Conservation (phyloP, 805 yeast species). For the Jamesozyma hellenica region DNA sequence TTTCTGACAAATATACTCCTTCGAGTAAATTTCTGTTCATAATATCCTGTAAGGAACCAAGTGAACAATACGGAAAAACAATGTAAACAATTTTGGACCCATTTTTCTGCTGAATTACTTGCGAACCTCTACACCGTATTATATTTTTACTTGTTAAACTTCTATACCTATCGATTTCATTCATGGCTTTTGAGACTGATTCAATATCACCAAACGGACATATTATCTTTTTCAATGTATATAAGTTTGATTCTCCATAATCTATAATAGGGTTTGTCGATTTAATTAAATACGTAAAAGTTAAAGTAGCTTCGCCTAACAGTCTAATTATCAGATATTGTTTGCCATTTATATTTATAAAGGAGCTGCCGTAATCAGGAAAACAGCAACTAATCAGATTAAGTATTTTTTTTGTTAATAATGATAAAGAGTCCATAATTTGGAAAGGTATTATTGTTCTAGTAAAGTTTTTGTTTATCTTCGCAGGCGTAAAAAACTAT, state of each 20-base stretch:
- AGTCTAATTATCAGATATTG: slow-evolving; percentile 54
- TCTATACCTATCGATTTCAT: slow-evolving; percentile 67
- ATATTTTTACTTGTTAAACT: slow-evolving; percentile 61
- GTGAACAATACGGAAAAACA: slow-evolving; percentile 64
- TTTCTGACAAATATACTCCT: slow-evolving; percentile 44
- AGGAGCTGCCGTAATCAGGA: slow-evolving; percentile 26
- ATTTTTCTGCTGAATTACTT: slow-evolving; percentile 60
- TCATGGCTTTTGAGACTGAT: slow-evolving; percentile 61
- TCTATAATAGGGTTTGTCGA: slow-evolving; percentile 25
- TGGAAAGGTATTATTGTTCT: too few relatives aligned
- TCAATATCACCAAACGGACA: slow-evolving; percentile 75
- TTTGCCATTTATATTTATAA: slow-evolving; percentile 44
- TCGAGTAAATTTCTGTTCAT: slow-evolving; percentile 55
- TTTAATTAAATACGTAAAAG: slow-evolving; percentile 74
- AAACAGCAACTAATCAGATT: slow-evolving; percentile 8
- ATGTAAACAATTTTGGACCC: slow-evolving; percentile 75
- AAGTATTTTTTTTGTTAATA: not conserved
- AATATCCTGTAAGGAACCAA: slow-evolving; percentile 73
- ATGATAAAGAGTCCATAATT: too few relatives aligned
- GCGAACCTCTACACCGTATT: slow-evolving; percentile 59
- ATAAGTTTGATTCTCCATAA: slow-evolving; percentile 15
- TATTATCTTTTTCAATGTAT: slow-evolving; percentile 75
- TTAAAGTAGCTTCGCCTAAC: slow-evolving; percentile 86
- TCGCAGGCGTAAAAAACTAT: too few relatives aligned
- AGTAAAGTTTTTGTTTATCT: too few relatives aligned